A percentile compares a stretch with the other conserved stretches of the same genome.
phyloP scores from a whole-genome alignment of 2,329 filamentous ascomycete species.

The Epichloe gansuensis region DNA sequence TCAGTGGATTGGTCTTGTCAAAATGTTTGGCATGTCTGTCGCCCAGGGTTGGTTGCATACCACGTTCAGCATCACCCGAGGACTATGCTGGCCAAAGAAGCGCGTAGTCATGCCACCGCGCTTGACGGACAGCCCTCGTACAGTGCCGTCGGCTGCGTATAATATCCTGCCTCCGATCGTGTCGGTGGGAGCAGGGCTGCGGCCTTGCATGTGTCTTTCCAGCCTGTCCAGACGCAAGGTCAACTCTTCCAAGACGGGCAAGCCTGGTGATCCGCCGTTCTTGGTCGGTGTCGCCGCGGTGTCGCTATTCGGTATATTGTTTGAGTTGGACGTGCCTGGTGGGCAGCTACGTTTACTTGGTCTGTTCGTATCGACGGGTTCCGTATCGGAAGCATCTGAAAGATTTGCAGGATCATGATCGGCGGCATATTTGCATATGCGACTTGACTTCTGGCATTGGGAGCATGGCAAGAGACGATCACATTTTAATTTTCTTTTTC shows the following conservation, averaged over 20 bases:
- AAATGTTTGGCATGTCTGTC: not conserved
- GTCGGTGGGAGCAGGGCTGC: conserved; percentile 27
- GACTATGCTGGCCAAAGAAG: conserved; percentile 40
- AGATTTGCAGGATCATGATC: conserved; percentile 33
- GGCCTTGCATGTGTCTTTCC: conserved; percentile 35
- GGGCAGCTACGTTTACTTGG: conserved; percentile 27
- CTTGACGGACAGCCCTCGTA: conserved; percentile 38
- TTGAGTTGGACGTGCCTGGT: conserved; percentile 13
- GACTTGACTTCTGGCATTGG: conserved; percentile 45
- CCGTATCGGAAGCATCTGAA: conserved; percentile 36
- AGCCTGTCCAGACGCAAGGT: conserved; percentile 37
- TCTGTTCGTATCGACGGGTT: conserved; percentile 19
- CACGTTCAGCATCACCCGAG: conserved; percentile 40
- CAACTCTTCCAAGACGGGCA: conserved; percentile 33
- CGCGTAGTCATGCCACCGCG: conserved; percentile 32
- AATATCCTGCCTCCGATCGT: conserved; percentile 18
- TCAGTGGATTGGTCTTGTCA: not conserved
- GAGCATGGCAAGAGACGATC: conserved; percentile 43
- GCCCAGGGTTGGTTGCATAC: conserved; percentile 20
- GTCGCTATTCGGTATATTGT: conserved; percentile 14
- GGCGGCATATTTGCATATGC: conserved; percentile 38
- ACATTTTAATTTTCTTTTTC: conserved; percentile 44
- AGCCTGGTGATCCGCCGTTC: conserved; percentile 19
- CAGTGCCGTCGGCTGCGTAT: conserved; percentile 29
- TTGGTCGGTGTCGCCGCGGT: conserved; percentile 14